Evolutionary conservation across 179 eudicot genomes (phyloP).

Genomic region (Nepenthes alata): DNA sequence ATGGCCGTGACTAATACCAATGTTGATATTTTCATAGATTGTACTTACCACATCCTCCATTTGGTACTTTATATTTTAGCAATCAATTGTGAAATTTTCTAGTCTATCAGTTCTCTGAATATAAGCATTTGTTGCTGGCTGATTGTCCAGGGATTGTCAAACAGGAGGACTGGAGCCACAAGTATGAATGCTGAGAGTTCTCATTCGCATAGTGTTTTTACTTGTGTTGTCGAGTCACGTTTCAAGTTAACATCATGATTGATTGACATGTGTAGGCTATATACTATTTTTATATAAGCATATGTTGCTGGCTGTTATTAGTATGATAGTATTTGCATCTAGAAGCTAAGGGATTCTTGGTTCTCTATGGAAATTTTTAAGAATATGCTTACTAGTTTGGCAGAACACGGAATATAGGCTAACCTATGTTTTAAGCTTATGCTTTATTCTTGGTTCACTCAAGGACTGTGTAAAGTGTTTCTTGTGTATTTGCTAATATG

Average conservation of each 20-base stretch:
- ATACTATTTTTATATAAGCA: background rate
- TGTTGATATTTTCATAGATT: too few relatives aligned
- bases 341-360: too few relatives aligned
- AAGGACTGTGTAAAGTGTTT: background rate
- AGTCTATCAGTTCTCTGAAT: background rate
- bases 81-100: background rate
- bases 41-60: background rate
- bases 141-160: conserved; percentile 64
- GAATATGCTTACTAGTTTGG: too few relatives aligned
- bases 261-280: background rate
- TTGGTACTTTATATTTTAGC: background rate
- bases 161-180: conserved; percentile 80
- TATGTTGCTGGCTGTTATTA: too few relatives aligned
- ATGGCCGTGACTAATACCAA: too few relatives aligned
- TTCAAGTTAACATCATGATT: conserved; percentile 55
- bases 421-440: too few relatives aligned
- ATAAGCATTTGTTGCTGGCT: background rate
- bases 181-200: conserved; percentile 95
- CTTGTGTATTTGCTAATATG: background rate
- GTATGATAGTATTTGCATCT: too few relatives aligned
- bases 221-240: conserved; percentile 88
- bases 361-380: too few relatives aligned
- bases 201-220: conserved; percentile 94
- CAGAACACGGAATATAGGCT: too few relatives aligned
- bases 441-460: too few relatives aligned